phyloP scores from a whole-genome alignment of 2,329 filamentous ascomycete species.

The Verticillium alfalfae region DNA sequence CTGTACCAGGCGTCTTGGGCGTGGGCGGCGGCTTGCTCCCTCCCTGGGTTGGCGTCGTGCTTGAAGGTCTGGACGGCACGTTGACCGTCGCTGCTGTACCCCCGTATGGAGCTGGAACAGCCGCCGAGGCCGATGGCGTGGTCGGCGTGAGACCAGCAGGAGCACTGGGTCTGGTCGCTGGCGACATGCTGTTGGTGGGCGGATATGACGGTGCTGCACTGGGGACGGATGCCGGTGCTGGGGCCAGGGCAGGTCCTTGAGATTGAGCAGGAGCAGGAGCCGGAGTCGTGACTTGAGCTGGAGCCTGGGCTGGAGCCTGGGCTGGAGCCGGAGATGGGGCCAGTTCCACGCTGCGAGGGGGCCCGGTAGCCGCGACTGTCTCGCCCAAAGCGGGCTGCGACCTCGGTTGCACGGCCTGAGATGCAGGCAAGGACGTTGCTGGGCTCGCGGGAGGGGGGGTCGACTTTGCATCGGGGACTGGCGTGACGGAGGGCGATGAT shows the following conservation, averaged over 20 bases:
- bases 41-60: constrained; percentile 9
- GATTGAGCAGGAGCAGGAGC: not conserved
- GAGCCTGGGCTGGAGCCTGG: constrained; percentile 4
- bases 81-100: not conserved
- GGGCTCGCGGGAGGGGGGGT: not conserved
- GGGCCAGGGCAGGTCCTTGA: constrained; percentile 9
- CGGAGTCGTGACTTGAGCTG: not conserved
- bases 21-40: constrained; percentile 4
- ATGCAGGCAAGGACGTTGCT: not conserved
- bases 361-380: not conserved
- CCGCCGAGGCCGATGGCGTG: constrained; percentile 3
- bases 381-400: constrained; percentile 4
- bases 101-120: constrained; percentile 12
- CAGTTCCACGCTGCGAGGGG: constrained; percentile 1
- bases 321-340: constrained; percentile 8
- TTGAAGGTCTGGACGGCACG: constrained; percentile 7
- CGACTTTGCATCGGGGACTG: not conserved
- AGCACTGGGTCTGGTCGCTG: not conserved
- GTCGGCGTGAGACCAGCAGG: constrained; percentile 9
- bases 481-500: not conserved
- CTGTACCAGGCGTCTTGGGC: constrained; percentile 9
- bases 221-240: constrained; percentile 13
- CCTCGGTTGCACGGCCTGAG: constrained; percentile 1
- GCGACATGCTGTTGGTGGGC: not conserved
- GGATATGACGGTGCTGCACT: constrained; percentile 3